Conservation (phyloP, 2,329 filamentous ascomycete genomes). For the Biscogniauxia mediterranea region DNA sequence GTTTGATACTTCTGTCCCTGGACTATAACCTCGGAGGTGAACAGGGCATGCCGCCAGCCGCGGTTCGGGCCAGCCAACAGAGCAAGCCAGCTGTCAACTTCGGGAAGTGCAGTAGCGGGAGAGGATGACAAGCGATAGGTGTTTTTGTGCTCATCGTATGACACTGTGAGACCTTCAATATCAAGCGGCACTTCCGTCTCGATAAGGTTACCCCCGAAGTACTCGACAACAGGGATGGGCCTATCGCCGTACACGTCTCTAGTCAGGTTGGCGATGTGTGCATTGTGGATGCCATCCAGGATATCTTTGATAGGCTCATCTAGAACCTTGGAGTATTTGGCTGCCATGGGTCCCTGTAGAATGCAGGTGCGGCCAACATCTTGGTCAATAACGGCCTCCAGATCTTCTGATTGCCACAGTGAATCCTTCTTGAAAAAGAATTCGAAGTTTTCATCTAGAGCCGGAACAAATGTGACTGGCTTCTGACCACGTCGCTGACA, state of each 20-base stretch:
- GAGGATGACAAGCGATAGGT: conserved; percentile 80
- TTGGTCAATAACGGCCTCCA: conserved; percentile 92
- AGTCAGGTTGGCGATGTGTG: conserved; percentile 78
- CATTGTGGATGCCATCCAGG: conserved; percentile 82
- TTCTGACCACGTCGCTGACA: conserved; percentile 93
- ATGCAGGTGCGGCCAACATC: conserved; percentile 97
- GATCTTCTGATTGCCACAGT: conserved; percentile 96
- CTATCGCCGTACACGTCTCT: conserved; percentile 77
- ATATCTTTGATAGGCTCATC: conserved; percentile 97
- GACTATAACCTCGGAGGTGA: conserved; percentile 89
- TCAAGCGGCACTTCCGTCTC: conserved; percentile 71
- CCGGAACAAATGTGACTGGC: conserved; percentile 91
- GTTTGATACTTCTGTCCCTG: conserved; percentile 97
- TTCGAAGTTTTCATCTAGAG: conserved; percentile 96
- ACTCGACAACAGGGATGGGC: conserved; percentile 83
- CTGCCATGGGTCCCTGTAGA: conserved; percentile 90
- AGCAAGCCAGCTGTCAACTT: conserved; percentile 79
- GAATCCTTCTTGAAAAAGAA: conserved; percentile 99
- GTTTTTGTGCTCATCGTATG: conserved; percentile 74
- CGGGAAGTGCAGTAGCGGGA: conserved; percentile 71
- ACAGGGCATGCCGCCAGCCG: conserved; percentile 93
- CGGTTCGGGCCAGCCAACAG: conserved; percentile 81
- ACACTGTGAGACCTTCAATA: conserved; percentile 81
- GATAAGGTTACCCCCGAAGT: conserved; percentile 87
- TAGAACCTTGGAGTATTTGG: conserved; percentile 81